Conservation (phyloP, 371 early-diverging fungal species). For the Mucor racemosus region DNA sequence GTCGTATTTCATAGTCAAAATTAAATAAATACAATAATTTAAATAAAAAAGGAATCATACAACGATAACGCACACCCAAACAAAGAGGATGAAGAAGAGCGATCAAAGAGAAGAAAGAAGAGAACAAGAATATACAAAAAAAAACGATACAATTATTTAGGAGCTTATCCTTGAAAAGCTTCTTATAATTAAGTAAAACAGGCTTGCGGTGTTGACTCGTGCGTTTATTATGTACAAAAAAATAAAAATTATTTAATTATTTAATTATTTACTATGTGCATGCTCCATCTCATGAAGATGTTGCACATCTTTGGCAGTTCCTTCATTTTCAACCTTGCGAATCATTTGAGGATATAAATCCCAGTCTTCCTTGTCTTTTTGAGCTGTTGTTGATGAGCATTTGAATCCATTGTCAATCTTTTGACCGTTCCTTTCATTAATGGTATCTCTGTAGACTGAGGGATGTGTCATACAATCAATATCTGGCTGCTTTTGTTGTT, state of each 20-base stretch:
- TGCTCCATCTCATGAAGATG: conserved; percentile 18
- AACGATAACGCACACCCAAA: too few relatives aligned
- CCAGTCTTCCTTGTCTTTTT: conserved; percentile 27
- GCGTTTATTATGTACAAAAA: not conserved
- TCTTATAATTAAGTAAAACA: too few relatives aligned
- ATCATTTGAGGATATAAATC: conserved; percentile 48
- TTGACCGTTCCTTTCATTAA: conserved; percentile 13
- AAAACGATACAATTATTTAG: too few relatives aligned
- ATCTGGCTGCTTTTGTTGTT: conserved; percentile 3
- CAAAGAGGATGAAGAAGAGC: too few relatives aligned
- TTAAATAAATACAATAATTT: too few relatives aligned
- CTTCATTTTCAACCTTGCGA: conserved; percentile 49
- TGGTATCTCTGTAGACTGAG: conserved; percentile 22
- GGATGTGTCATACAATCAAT: conserved; percentile 28
- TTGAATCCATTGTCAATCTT: conserved; percentile 16
- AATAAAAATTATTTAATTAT: not conserved
- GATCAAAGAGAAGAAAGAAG: too few relatives aligned
- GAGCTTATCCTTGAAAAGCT: too few relatives aligned
- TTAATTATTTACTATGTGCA: conserved; percentile 8
- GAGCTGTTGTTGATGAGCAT: not conserved
- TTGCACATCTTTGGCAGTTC: conserved; percentile 62
- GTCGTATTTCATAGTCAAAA: too few relatives aligned
- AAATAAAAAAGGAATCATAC: too few relatives aligned
- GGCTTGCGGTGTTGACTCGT: too few relatives aligned
- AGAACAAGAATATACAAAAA: too few relatives aligned